Evolutionary conservation across 148 eudicot species (phyloP), one percentile per base, ranked within the genome.

Genomic region (Chenopodium suecicum): DNA sequence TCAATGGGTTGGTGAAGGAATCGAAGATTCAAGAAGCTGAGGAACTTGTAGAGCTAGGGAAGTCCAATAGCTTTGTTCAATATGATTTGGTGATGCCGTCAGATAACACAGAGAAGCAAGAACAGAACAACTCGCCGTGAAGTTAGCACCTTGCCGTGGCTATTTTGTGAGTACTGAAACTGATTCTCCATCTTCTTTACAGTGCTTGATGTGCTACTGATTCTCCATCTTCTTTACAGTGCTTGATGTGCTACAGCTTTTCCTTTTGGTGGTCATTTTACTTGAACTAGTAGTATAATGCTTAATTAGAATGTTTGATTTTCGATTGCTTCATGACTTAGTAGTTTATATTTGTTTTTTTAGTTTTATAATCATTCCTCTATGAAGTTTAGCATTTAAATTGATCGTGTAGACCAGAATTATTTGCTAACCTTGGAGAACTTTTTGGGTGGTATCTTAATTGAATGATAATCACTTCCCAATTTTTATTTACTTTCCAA

Each of bases 31-130:
- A 76, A 54, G 76, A 82, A 41, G 80, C 84, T 1, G 37, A 68
- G 27, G 84, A 76, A 56, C 80, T 82, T 20, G 70, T 82, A 20
- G 70, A 76, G 80, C 80, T 82, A 20, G 84, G 84, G 29, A 82
- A 76, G 67, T 23, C 80, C 0, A 76, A 82, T 69, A 25, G 8
- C n/a, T 82, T 58, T 60, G 34, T 76, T 29, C 70, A 77, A 20
- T 82, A 82, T 75, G 78, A 13, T 44, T 48, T 82, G 71, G 78
- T 54, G 22, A 11, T 82, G 74, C 79, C 78, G 52, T 41, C 75
- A 25, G 64, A 37, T 13, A 48, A 16, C 47, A 7, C 54, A 29
- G 50, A 37, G 72, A 66, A 32, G 31, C 10, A 25, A 32, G 56
- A 73, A 22, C n/a, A 19, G 27, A 10, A 7, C 22, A 14, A 17